Conservation (phyloP, 2,329 filamentous ascomycete species). For the Amphichorda felina region DNA sequence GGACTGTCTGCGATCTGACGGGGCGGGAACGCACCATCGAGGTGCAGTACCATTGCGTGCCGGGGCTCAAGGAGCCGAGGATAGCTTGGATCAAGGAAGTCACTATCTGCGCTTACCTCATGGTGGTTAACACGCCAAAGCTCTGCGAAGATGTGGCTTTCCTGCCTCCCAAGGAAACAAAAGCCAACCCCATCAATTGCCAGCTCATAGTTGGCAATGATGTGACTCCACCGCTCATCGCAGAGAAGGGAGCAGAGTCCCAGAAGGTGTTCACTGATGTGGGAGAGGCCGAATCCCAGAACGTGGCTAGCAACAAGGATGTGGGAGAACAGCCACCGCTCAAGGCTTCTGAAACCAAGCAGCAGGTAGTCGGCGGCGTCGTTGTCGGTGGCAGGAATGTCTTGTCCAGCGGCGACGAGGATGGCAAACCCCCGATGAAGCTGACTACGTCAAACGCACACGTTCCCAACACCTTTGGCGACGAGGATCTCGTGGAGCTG, state of each 20-base stretch:
- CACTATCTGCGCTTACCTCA: slow-evolving; percentile 81
- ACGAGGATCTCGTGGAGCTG: slow-evolving; percentile 24
- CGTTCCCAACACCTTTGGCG: slow-evolving; percentile 9
- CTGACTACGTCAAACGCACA: slow-evolving; percentile 32
- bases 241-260: not conserved
- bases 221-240: slow-evolving; percentile 22
- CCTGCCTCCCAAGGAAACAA: slow-evolving; percentile 64
- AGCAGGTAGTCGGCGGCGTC: slow-evolving; percentile 35
- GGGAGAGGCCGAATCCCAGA: slow-evolving; percentile 1
- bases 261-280: slow-evolving; percentile 1
- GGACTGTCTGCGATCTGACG: slow-evolving; percentile 79
- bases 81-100: slow-evolving; percentile 93
- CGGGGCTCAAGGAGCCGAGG: slow-evolving; percentile 57
- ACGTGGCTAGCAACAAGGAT: slow-evolving; percentile 5
- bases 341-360: not conserved
- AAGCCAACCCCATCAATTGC: slow-evolving; percentile 67
- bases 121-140: slow-evolving; percentile 83
- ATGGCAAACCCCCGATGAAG: slow-evolving; percentile 32
- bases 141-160: slow-evolving; percentile 84
- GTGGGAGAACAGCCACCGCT: slow-evolving; percentile 1
- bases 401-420: slow-evolving; percentile 31
- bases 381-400: slow-evolving; percentile 38
- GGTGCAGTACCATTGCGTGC: slow-evolving; percentile 70
- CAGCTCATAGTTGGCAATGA: slow-evolving; percentile 49
- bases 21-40: slow-evolving; percentile 73